Evolutionary conservation across 495 filamentous ascomycete genomes (phyloP).

Genomic region (Thozetella sp.): DNA sequence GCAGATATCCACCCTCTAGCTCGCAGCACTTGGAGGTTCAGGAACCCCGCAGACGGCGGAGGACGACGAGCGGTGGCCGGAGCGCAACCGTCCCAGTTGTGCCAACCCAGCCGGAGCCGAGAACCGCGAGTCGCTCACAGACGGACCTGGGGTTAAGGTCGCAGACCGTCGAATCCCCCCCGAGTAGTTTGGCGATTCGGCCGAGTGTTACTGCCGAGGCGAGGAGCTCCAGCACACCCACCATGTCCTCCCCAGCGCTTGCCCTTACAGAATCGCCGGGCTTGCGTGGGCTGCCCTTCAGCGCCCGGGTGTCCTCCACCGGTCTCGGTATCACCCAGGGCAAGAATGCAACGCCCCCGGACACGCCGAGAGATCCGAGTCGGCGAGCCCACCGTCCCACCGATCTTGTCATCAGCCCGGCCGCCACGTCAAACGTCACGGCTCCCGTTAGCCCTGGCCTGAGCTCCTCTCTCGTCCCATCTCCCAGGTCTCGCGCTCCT

Average conservation of each 20-base stretch:
- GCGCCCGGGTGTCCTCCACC: conserved; percentile 14
- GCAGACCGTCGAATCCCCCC: conserved; percentile 29
- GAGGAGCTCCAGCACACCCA: conserved; percentile 36
- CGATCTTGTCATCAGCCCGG: conserved; percentile 11
- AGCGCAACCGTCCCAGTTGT: conserved; percentile 43
- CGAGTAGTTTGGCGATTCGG: conserved; percentile 12
- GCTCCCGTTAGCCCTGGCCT: conserved; percentile 15
- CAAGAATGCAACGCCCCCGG: neutral
- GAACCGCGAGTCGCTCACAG: conserved; percentile 53
- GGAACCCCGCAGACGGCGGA: conserved; percentile 40
- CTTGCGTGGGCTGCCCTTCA: conserved; percentile 17
- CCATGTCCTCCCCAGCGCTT: conserved; percentile 8
- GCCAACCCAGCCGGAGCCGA: conserved; percentile 34
- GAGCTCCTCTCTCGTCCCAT: conserved; percentile 11
- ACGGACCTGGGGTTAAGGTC: conserved; percentile 59
- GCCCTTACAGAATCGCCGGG: conserved; percentile 11
- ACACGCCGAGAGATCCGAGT: conserved; percentile 3
- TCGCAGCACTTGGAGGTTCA: conserved; percentile 45
- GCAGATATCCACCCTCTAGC: conserved; percentile 44
- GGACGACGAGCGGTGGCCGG: conserved; percentile 37
- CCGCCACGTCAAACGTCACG: conserved; percentile 10
- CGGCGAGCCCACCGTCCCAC: conserved; percentile 5
- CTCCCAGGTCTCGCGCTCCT: conserved; percentile 31
- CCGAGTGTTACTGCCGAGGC: conserved; percentile 47
- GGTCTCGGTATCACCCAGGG: conserved; percentile 23